Conservation (phyloP, 139 green algal genomes). For the Volvox africanus region DNA sequence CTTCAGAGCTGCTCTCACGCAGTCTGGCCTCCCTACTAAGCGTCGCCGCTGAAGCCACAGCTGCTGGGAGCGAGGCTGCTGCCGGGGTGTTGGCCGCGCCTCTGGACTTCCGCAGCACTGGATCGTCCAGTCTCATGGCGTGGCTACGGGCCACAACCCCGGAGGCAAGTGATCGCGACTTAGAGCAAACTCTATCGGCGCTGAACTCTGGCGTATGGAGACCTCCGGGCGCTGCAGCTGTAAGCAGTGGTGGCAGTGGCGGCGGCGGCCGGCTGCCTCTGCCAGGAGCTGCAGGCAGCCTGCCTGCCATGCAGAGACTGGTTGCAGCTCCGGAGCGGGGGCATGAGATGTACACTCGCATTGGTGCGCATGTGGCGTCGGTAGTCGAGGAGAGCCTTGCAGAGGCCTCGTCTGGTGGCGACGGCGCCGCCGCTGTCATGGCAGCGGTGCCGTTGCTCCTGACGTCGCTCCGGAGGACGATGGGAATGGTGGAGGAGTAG, state of each 20-base stretch:
- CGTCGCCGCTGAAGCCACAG: neutral
- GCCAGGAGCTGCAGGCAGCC: neutral
- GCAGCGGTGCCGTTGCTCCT: neutral
- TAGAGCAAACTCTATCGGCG: neutral
- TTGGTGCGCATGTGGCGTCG: constrained; percentile 13
- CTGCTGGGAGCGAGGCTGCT: neutral
- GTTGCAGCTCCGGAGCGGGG: neutral
- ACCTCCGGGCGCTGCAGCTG: neutral
- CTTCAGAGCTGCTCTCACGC: neutral
- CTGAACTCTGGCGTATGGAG: neutral
- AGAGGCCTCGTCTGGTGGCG: neutral
- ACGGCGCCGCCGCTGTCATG: neutral
- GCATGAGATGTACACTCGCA: constrained; percentile 4
- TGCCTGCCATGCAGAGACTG: neutral
- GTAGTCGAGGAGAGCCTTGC: neutral
- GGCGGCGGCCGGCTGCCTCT: neutral
- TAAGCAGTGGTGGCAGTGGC: neutral
- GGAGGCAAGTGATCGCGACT: neutral
- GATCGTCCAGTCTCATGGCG: neutral
- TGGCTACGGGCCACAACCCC: neutral
- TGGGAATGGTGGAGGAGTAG: neutral
- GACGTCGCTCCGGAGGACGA: neutral
- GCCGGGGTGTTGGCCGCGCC: neutral
- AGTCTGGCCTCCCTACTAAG: neutral
- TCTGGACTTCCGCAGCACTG: neutral